A percentile compares a stretch with the other conserved stretches of the same genome.
These are phyloP conservation scores for Fremontodendron californicum DNA, from an alignment of 345 rosid genomes.

Conservation along the genomic window DNA sequence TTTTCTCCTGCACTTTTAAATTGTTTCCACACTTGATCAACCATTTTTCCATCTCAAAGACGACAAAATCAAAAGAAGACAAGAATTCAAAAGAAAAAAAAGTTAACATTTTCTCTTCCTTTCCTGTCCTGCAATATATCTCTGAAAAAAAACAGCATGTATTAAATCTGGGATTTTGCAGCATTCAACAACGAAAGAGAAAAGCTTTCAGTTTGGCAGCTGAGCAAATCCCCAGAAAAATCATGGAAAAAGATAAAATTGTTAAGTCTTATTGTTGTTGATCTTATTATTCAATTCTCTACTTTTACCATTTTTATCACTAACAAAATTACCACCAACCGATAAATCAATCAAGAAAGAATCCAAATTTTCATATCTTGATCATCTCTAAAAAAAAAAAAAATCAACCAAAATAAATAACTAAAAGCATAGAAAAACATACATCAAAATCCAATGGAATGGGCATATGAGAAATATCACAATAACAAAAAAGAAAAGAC, in stretches of 20 bases:
- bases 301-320: too few relatives aligned
- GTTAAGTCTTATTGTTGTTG: background rate
- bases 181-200: too few relatives aligned
- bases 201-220: background rate
- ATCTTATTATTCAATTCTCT: background rate
- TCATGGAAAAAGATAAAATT: background rate
- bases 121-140: background rate
- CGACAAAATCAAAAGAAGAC: background rate
- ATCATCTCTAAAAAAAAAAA: background rate
- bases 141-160: background rate
- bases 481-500: slow-evolving; percentile 24
- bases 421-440: too few relatives aligned
- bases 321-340: background rate
- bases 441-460: background rate
- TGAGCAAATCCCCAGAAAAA: too few relatives aligned
- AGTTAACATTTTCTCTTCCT: background rate
- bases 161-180: too few relatives aligned
- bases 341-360: background rate
- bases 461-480: background rate
- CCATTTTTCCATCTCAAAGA: background rate
- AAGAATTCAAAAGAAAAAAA: too few relatives aligned
- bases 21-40: background rate
- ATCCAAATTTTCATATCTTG: background rate
- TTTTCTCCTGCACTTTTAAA: too few relatives aligned
- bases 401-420: too few relatives aligned